Conservation (phyloP, 805 yeast genomes). For the Lipomyces chichibuensis region DNA sequence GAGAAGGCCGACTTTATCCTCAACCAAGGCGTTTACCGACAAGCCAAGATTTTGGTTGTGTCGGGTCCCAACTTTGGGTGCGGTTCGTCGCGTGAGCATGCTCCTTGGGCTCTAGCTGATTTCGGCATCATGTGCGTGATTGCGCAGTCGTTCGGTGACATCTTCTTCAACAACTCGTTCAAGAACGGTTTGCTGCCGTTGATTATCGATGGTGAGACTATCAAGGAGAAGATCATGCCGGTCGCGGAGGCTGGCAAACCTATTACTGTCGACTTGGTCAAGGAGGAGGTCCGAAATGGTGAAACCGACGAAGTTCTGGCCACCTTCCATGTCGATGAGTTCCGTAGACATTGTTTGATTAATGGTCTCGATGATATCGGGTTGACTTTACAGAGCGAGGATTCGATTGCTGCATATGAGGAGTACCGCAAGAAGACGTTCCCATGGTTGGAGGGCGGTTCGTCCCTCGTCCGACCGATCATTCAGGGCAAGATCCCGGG, state of each 20-base stretch:
- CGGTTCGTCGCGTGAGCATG: constrained; percentile 99
- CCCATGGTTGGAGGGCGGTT: constrained; percentile 63
- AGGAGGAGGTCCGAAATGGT: constrained; percentile 72
- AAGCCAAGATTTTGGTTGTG: constrained; percentile 81
- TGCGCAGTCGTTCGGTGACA: constrained; percentile 98
- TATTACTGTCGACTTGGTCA: constrained; percentile 81
- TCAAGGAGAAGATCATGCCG: constrained; percentile 72
- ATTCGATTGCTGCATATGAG: constrained; percentile 73
- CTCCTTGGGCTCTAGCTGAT: constrained; percentile 98
- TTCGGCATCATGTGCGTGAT: constrained; percentile 94
- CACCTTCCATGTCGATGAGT: constrained; percentile 82
- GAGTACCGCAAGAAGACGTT: constrained; percentile 72
- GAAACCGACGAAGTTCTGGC: constrained; percentile 71
- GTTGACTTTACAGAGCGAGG: constrained; percentile 87
- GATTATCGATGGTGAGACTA: constrained; percentile 79
- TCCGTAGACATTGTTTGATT: constrained; percentile 91
- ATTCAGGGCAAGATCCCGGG: constrained; percentile 33
- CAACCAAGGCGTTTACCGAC: constrained; percentile 79
- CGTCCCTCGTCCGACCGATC: constrained; percentile 27
- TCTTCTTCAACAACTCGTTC: constrained; percentile 95
- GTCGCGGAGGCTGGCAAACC: constrained; percentile 72
- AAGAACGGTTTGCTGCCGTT: constrained; percentile 95
- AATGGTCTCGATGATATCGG: constrained; percentile 98
- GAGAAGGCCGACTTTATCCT: constrained; percentile 69
- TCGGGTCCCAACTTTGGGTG: constrained; percentile 98